A percentile compares a stretch with the other conserved stretches of the same genome.
phyloP scores from a whole-genome alignment of 805 yeast genomes.

The Starmerella gropengiesseri region DNA sequence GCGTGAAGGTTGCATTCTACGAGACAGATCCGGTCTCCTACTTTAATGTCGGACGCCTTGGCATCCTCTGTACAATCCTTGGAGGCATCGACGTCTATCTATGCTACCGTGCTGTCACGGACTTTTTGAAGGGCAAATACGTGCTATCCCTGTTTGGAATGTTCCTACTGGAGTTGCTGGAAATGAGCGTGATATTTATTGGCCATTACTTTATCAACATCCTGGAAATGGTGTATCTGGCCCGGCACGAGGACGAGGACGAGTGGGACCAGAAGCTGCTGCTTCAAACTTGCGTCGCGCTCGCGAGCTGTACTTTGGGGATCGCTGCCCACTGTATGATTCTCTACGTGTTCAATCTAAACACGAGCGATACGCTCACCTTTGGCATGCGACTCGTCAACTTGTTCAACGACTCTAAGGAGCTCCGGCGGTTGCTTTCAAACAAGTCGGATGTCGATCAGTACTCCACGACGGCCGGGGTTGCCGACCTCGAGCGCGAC shows the following conservation, averaged over 20 bases:
- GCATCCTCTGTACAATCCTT: conserved; percentile 33
- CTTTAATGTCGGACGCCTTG: conserved; percentile 11
- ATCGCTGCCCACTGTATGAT: conserved; percentile 36
- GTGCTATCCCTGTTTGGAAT: conserved; percentile 9
- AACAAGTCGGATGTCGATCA: conserved; percentile 51
- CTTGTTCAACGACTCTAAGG: conserved; percentile 26
- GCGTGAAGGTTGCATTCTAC: conserved; percentile 35
- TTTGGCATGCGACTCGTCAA: conserved; percentile 25
- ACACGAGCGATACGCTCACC: conserved; percentile 41
- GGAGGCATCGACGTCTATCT: conserved; percentile 38
- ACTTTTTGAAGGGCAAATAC: conserved; percentile 8
- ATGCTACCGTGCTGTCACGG: conserved; percentile 17
- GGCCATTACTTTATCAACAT: conserved; percentile 43
- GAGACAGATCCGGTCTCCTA: conserved; percentile 26
- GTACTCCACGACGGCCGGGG: conserved; percentile 51
- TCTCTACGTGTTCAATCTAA: conserved; percentile 32
- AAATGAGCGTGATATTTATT: conserved; percentile 48
- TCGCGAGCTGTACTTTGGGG: conserved; percentile 39
- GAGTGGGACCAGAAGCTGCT: conserved; percentile 59
- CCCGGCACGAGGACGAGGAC: conserved; percentile 43
- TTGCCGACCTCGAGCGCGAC: conserved; percentile 49
- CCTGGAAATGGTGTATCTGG: conserved; percentile 45
- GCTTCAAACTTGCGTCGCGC: conserved; percentile 49
- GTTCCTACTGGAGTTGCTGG: conserved; percentile 47
- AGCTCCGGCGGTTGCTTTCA: conserved; percentile 25